Evolutionary conservation across 768 basidiomycete species (phyloP).

Genomic region (Suillus subluteus): DNA sequence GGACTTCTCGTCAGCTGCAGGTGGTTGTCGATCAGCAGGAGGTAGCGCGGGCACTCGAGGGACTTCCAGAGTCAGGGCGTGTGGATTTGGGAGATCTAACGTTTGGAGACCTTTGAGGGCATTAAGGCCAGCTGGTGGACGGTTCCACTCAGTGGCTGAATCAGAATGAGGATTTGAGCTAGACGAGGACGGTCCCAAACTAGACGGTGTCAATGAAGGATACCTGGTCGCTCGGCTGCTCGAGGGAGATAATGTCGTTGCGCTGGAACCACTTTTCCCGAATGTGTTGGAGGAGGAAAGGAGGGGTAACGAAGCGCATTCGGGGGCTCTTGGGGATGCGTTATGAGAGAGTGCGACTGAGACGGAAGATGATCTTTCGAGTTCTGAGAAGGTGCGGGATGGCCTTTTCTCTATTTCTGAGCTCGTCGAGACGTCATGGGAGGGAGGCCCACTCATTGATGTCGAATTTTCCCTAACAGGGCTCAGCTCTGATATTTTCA

Average conservation of each 20-base stretch:
- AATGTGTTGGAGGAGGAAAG: constrained; percentile 31
- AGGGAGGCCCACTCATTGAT: background rate
- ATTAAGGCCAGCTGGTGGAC: constrained; percentile 28
- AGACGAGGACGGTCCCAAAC: constrained; percentile 11
- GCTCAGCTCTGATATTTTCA: constrained; percentile 14
- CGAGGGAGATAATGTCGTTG: constrained; percentile 21
- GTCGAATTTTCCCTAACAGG: constrained; percentile 25
- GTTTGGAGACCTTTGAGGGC: constrained; percentile 19
- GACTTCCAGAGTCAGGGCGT: constrained; percentile 17
- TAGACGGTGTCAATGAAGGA: constrained; percentile 31
- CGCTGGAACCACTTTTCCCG: constrained; percentile 27
- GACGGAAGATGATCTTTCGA: background rate
- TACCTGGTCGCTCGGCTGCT: constrained; percentile 29
- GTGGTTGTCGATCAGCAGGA: background rate
- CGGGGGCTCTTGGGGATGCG: constrained; percentile 20
- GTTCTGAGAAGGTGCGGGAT: background rate
- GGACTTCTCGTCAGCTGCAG: background rate
- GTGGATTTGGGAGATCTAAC: constrained; percentile 24
- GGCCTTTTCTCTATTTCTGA: background rate
- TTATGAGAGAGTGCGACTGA: background rate
- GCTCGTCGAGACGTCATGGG: background rate
- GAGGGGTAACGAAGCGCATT: constrained; percentile 16
- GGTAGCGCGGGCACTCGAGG: background rate
- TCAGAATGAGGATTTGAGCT: constrained; percentile 18
- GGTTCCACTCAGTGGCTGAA: constrained; percentile 26